A percentile compares a stretch with the other conserved stretches of the same genome.
These are phyloP conservation scores for Calonectria henricotiae DNA, from an alignment of 2,329 filamentous ascomycete species.

Conservation along the genomic window DNA sequence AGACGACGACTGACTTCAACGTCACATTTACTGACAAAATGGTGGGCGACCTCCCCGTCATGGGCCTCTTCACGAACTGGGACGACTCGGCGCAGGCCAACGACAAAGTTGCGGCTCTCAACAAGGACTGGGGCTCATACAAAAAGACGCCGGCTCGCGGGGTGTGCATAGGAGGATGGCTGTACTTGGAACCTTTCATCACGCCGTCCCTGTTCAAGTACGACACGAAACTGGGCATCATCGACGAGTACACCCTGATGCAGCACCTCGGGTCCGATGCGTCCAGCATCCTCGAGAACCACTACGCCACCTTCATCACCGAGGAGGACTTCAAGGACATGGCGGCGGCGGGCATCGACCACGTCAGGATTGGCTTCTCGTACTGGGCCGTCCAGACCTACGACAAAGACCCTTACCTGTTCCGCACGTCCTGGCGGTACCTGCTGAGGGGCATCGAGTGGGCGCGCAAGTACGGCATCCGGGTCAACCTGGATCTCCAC, in stretches of 20 bases:
- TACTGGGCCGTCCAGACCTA: slow-evolving; percentile 96
- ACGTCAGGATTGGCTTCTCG: slow-evolving; percentile 94
- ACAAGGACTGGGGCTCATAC: slow-evolving; percentile 84
- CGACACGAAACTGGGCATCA: slow-evolving; percentile 75
- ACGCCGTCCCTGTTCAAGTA: slow-evolving; percentile 90
- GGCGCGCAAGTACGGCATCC: slow-evolving; percentile 90
- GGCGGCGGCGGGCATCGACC: slow-evolving; percentile 89
- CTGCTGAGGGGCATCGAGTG: slow-evolving; percentile 94
- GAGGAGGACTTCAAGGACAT: slow-evolving; percentile 90
- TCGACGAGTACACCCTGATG: slow-evolving; percentile 91
- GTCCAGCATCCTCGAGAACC: slow-evolving; percentile 84
- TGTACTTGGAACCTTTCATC: slow-evolving; percentile 95
- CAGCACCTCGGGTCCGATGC: slow-evolving; percentile 78
- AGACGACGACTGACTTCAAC: slow-evolving; percentile 92
- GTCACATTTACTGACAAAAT: slow-evolving; percentile 90
- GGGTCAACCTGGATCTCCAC: slow-evolving; percentile 94
- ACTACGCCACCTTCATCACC: slow-evolving; percentile 92
- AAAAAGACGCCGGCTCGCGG: slow-evolving; percentile 85
- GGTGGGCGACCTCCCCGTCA: slow-evolving; percentile 89
- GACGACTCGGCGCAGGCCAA: slow-evolving; percentile 88
- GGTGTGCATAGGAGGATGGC: slow-evolving; percentile 95
- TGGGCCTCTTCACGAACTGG: slow-evolving; percentile 90
- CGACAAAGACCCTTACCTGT: slow-evolving; percentile 88
- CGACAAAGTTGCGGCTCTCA: slow-evolving; percentile 82
- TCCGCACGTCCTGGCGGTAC: slow-evolving; percentile 92